phyloP scores from a whole-genome alignment of 176 grass and related monocot genomes.

The Triticum turgidum region DNA sequence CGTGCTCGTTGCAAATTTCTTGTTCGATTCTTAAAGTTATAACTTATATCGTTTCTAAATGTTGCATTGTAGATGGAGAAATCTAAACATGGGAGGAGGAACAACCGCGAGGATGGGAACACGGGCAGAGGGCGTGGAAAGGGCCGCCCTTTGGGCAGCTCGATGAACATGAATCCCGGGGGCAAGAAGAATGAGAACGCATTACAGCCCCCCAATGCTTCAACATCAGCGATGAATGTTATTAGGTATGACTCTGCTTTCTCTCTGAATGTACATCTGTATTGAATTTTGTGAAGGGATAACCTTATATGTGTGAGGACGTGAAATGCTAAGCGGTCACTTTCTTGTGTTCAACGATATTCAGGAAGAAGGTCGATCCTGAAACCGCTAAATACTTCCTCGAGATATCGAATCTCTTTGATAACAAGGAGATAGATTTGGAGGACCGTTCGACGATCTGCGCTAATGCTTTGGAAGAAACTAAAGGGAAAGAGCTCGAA shows the following conservation, averaged over 20 bases:
- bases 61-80: background rate
- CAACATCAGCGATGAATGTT: constrained; percentile 30
- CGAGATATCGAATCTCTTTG: constrained; percentile 84
- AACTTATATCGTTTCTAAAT: background rate
- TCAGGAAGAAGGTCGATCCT: constrained; percentile 81
- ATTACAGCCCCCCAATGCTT: constrained; percentile 5
- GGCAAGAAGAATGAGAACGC: constrained; percentile 15
- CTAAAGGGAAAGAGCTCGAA: constrained; percentile 84
- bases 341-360: constrained; percentile 28
- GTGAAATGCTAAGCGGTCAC: background rate
- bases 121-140: constrained; percentile 31
- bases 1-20: background rate
- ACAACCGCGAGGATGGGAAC: constrained; percentile 27
- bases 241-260: constrained; percentile 39
- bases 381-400: constrained; percentile 85
- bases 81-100: background rate
- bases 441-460: constrained; percentile 79
- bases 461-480: constrained; percentile 87
- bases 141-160: background rate
- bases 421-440: constrained; percentile 65
- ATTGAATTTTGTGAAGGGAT: background rate
- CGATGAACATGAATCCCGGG: background rate
- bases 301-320: background rate
- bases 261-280: background rate
- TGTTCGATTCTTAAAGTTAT: background rate